phyloP scores from a whole-genome alignment of 768 basidiomycete species.

The Lactarius hengduanensis region DNA sequence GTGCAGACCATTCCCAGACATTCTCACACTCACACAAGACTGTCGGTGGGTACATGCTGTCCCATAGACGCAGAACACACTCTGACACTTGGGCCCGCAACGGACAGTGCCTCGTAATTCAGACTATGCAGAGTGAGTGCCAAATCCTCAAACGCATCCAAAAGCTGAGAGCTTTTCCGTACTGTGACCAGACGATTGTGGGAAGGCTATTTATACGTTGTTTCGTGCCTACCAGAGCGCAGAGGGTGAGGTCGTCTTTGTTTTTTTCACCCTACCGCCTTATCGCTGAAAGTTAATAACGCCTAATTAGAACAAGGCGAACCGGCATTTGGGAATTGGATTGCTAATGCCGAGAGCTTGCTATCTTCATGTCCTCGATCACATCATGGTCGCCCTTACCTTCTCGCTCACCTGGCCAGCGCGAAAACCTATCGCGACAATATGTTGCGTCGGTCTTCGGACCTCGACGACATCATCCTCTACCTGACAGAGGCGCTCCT shows the following conservation, averaged over 20 bases:
- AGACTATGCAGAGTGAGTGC: background rate
- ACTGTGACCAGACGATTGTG: background rate
- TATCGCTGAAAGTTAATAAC: background rate
- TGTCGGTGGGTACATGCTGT: background rate
- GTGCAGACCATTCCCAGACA: background rate
- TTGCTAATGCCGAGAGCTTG: background rate
- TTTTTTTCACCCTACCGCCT: background rate
- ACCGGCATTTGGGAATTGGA: constrained; percentile 6
- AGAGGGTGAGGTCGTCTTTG: background rate
- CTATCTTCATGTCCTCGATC: background rate
- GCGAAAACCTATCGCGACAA: background rate
- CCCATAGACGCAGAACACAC: background rate
- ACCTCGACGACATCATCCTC: constrained; percentile 6
- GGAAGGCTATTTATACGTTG: background rate
- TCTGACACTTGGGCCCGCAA: background rate
- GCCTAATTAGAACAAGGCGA: constrained; percentile 1
- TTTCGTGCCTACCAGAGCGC: background rate
- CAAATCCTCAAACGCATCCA: background rate
- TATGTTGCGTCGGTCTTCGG: background rate
- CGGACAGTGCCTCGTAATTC: too few species aligned
- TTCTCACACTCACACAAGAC: background rate
- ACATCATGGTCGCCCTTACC: constrained; percentile 6
- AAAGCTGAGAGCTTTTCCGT: background rate
- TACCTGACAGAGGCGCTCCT: constrained; percentile 4
- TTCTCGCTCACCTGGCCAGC: constrained; percentile 1